Evolutionary conservation across 2,329 filamentous ascomycete species (phyloP).

Genomic region (Clonostachys rhizophaga): DNA sequence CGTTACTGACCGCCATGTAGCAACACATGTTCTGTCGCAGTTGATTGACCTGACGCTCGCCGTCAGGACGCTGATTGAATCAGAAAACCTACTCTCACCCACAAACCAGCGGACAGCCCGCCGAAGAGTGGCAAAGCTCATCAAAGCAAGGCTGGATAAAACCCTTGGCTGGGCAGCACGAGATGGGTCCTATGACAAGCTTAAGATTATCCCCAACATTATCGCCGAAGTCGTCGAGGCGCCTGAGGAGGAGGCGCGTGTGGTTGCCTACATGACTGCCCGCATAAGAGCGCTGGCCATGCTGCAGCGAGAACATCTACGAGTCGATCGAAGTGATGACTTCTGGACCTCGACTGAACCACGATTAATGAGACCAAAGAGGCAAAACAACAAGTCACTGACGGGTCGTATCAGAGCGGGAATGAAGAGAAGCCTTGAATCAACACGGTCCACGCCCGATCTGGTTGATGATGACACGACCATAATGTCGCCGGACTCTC

Average conservation of each 20-base stretch:
- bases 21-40: constrained; percentile 13
- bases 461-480: constrained; percentile 7
- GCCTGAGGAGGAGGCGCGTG: constrained; percentile 14
- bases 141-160: constrained; percentile 25
- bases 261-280: constrained; percentile 25
- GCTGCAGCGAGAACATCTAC: constrained; percentile 27
- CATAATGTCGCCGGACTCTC: constrained; percentile 1
- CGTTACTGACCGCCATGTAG: background rate
- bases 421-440: constrained; percentile 2
- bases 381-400: background rate
- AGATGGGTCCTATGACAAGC: constrained; percentile 27
- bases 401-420: constrained; percentile 1
- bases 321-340: constrained; percentile 12
- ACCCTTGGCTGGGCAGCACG: constrained; percentile 34
- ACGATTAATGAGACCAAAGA: background rate
- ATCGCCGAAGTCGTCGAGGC: constrained; percentile 27
- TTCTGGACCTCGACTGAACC: constrained; percentile 18
- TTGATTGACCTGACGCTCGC: constrained; percentile 32
- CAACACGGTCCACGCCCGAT: background rate
- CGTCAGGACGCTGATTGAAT: constrained; percentile 26
- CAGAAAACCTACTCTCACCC: constrained; percentile 18
- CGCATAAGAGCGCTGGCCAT: constrained; percentile 27
- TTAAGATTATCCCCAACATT: constrained; percentile 30
- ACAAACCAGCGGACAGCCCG: background rate
- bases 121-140: constrained; percentile 14